Base-by-base conservation (phyloP, 495 filamentous ascomycete genomes). In the Beverwykella pulmonaria region DNA sequence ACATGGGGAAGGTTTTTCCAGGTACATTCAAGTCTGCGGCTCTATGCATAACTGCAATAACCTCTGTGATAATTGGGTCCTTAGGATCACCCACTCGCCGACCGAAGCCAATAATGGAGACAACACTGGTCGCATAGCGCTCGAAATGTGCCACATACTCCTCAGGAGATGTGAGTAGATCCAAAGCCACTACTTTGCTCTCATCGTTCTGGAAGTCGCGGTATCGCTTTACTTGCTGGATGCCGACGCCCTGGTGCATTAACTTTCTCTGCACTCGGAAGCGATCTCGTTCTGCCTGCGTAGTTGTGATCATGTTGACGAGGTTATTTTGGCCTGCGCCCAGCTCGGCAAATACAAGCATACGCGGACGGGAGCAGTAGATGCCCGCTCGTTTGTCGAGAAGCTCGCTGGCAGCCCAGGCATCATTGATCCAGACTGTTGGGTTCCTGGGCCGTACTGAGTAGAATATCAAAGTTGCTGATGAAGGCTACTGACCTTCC, bases 391-490 rank as follows among this genome's bases (percentile, higher is more conserved):
- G 79, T 71, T 85, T 85, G 50, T 87, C 84, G 36, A 87, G 77
- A 14, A 77, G 53, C 41, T 75, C 74, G 3, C 81, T 82, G 0
- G 86, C 85, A 15, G 78, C 67, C 85, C 84, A 86, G 0, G 84
- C 85, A 67, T 88, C 85, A 71, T 87, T 86, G 53, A 77, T 72
- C 85, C 86, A 88, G 15, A 88, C 79, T 0, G 85, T 87, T 0
- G 86, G 85, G 52, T 83, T 85, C 7, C 86, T 75, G 53, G 69
- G 71, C 8, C 72, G 70, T 46, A 76, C 66, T 23, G 75, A 55
- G 48, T 71, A 73, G 36, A 74, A 74, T 84, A 81, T 68, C 85
- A 84, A 56, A 86, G 83, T 54, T 83, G 82, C 1, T 74, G 70
- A 0, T 81, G 78, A 59, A 85, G 85, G n/a, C 79, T 79, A 17